A percentile compares a stretch with the other conserved stretches of the same genome.
phyloP scores from a whole-genome alignment of 495 filamentous ascomycete species.

The Daldinia grandis region DNA sequence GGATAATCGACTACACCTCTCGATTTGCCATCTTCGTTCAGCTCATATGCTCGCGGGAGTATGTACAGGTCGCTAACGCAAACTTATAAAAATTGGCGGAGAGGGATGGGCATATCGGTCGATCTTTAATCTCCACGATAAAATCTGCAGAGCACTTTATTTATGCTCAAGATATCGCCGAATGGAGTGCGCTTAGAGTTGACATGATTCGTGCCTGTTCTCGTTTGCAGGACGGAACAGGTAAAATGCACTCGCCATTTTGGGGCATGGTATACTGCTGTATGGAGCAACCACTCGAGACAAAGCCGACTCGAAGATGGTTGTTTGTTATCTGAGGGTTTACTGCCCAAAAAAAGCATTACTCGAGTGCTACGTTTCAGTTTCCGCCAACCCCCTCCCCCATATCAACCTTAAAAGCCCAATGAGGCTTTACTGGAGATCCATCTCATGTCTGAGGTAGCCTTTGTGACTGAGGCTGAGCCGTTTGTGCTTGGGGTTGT shows the following conservation, averaged over 20 bases:
- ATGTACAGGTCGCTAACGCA: constrained; percentile 31
- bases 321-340: neutral
- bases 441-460: constrained; percentile 14
- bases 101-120: constrained; percentile 2
- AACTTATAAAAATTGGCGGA: constrained; percentile 1
- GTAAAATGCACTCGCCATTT: neutral
- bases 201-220: neutral
- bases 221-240: neutral
- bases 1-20: neutral
- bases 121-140: neutral
- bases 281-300: neutral
- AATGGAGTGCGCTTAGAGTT: neutral
- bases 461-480: neutral
- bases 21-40: constrained; percentile 1
- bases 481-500: constrained; percentile 56
- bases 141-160: neutral
- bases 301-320: neutral
- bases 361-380: neutral
- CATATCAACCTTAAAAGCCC: neutral
- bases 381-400: neutral
- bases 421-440: neutral
- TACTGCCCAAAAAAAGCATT: neutral
- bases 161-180: neutral
- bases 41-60: constrained; percentile 19
- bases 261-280: neutral